These are phyloP conservation scores for Tetramitus jugosus DNA, from an alignment of 208 protist genomes.

Conservation along the genomic window DNA sequence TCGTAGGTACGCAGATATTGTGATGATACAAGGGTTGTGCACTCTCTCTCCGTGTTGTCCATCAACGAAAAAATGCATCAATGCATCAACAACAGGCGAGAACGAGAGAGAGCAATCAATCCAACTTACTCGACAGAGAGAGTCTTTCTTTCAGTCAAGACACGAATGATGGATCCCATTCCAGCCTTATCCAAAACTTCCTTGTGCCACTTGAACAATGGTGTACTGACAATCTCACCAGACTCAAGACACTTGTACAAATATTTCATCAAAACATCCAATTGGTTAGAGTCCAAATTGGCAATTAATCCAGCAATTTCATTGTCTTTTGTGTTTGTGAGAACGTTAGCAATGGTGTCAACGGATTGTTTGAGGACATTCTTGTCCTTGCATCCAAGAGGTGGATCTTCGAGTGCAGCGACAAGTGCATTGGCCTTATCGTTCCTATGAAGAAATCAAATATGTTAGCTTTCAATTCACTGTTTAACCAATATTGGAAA, in stretches of 20 bases:
- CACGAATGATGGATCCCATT: conserved; percentile 4
- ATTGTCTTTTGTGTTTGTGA: background rate
- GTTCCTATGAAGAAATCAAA: background rate
- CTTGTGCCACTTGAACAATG: conserved; percentile 17
- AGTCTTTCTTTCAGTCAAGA: background rate
- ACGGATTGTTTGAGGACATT: background rate
- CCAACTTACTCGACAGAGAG: too few species aligned
- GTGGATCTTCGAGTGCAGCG: background rate
- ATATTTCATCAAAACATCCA: conserved; percentile 22
- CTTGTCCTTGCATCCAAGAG: background rate
- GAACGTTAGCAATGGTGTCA: background rate
- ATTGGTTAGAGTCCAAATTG: background rate
- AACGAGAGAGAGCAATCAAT: too few species aligned
- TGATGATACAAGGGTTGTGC: too few species aligned
- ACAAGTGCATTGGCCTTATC: background rate
- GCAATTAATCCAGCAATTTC: background rate
- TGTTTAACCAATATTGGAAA: background rate
- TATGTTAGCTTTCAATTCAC: background rate
- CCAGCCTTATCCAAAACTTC: background rate
- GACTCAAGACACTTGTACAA: background rate
- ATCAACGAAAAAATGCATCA: too few species aligned
- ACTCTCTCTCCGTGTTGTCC: too few species aligned
- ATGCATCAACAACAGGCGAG: too few species aligned
- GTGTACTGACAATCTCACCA: background rate
- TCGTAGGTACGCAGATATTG: too few species aligned